Percentiles rank a stretch among this genome's conserved stretches.
These are phyloP conservation scores for Iberis pinnata DNA, from an alignment of 345 rosid species.

Conservation along the genomic window DNA sequence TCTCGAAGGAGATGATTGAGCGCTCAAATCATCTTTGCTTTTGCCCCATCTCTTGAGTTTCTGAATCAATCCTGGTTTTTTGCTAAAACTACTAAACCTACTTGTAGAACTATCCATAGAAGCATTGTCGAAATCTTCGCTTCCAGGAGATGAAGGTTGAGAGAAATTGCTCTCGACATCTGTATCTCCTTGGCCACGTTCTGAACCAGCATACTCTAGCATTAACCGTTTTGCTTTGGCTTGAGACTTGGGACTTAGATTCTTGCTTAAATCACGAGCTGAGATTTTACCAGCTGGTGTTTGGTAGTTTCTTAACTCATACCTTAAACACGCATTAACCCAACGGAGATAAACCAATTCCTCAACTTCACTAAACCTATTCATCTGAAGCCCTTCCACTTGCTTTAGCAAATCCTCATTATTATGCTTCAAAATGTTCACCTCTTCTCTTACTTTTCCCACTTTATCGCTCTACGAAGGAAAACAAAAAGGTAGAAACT, in stretches of 20 bases:
- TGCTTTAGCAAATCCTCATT: constrained; percentile 88
- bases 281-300: constrained; percentile 77
- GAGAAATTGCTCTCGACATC: constrained; percentile 82
- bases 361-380: constrained; percentile 95
- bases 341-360: constrained; percentile 97
- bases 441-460: constrained; percentile 72
- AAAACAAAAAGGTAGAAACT: background rate
- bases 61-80: constrained; percentile 64
- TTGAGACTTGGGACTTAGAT: constrained; percentile 78
- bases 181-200: constrained; percentile 92
- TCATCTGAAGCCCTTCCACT: constrained; percentile 98
- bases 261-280: constrained; percentile 90
- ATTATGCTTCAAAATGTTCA: constrained; percentile 60
- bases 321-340: constrained; percentile 96
- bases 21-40: constrained; percentile 76
- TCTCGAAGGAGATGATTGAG: constrained; percentile 63
- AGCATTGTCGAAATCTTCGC: constrained; percentile 81
- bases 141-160: constrained; percentile 89
- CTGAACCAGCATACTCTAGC: constrained; percentile 89
- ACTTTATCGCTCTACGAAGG: constrained; percentile 59
- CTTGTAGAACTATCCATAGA: constrained; percentile 77
- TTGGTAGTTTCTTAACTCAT: constrained; percentile 83
- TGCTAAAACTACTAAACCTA: constrained; percentile 68
- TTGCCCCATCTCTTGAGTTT: constrained; percentile 89
- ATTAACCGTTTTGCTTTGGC: constrained; percentile 75